A percentile compares a stretch with the other conserved stretches of the same genome.
Conservation (phyloP, 805 yeast species). For the Kurtzmaniella cleridarum region DNA sequence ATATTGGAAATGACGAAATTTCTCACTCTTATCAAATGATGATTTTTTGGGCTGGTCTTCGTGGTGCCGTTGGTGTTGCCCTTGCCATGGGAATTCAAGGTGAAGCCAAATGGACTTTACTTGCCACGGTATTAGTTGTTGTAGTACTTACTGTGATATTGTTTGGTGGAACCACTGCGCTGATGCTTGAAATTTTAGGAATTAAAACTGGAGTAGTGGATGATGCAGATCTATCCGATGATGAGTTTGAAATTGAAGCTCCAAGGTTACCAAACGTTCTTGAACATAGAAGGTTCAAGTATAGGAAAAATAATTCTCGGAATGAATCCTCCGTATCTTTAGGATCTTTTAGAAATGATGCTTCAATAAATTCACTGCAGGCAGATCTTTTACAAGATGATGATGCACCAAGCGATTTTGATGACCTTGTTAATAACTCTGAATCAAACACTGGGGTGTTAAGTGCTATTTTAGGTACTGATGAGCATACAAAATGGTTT, state of each 20-base stretch:
- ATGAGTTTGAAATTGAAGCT: conserved; percentile 91
- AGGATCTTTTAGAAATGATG: conserved; percentile 8
- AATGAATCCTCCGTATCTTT: conserved; percentile 24
- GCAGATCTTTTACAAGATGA: conserved; percentile 18
- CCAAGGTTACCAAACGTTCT: conserved; percentile 33
- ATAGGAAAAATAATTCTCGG: conserved; percentile 13
- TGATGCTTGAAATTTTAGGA: conserved; percentile 92
- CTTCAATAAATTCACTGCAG: conserved; percentile 11
- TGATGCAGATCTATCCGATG: conserved; percentile 72
- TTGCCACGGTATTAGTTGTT: conserved; percentile 94
- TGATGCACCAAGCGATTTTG: conserved; percentile 30
- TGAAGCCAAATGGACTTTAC: conserved; percentile 77
- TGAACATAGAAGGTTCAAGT: conserved; percentile 20
- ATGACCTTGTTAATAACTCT: conserved; percentile 17
- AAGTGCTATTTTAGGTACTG: conserved; percentile 44
- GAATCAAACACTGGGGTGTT: conserved; percentile 25
- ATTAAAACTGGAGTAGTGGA: conserved; percentile 88
- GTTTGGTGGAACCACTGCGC: conserved; percentile 98
- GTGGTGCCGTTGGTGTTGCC: conserved; percentile 99
- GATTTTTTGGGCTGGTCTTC: conserved; percentile 98
- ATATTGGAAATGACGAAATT: conserved; percentile 68
- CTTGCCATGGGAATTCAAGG: conserved; percentile 97
- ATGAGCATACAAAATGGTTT: conserved; percentile 87
- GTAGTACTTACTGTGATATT: conserved; percentile 94
- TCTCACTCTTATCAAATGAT: conserved; percentile 95